phyloP scores from a whole-genome alignment of 192 early-diverging fungal genomes.

The Jimgerdemannia lactiflua region DNA sequence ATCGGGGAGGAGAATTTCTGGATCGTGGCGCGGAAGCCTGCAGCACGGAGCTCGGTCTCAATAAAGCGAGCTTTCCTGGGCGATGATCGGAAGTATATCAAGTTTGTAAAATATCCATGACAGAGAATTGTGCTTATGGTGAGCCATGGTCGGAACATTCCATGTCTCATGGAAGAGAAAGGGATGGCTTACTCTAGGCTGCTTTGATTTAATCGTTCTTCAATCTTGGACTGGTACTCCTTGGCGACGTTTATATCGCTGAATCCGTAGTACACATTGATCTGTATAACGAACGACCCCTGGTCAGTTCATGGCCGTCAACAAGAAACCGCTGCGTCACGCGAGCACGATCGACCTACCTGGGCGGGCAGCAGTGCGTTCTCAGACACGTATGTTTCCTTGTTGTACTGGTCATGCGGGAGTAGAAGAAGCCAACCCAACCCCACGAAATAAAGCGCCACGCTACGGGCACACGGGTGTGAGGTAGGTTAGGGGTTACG shows the following conservation, averaged over 20 bases:
- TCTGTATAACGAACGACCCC: constrained; percentile 28
- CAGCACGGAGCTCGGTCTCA: constrained; percentile 37
- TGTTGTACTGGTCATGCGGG: constrained; percentile 60
- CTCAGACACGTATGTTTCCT: constrained; percentile 70
- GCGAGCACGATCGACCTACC: constrained; percentile 26
- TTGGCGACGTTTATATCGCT: constrained; percentile 39
- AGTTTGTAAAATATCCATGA: not conserved
- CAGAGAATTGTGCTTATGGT: not conserved
- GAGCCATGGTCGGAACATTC: not conserved
- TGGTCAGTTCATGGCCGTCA: not conserved
- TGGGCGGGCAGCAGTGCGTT: constrained; percentile 75
- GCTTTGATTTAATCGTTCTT: constrained; percentile 25
- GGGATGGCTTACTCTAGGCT: constrained; percentile 25
- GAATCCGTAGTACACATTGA: constrained; percentile 48
- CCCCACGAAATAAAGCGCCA: constrained; percentile 54
- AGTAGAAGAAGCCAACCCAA: constrained; percentile 63
- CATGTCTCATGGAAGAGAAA: constrained; percentile 1
- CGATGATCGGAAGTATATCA: not conserved
- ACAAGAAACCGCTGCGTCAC: not conserved
- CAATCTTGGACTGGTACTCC: constrained; percentile 36
- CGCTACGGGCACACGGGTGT: constrained; percentile 31
- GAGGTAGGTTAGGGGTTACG: not conserved
- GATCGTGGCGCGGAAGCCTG: constrained; percentile 50
- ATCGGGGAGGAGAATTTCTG: constrained; percentile 42
- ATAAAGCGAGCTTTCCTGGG: constrained; percentile 48